Evolutionary conservation across 768 basidiomycete genomes (phyloP).

Genomic region (Leccinum boreale): DNA sequence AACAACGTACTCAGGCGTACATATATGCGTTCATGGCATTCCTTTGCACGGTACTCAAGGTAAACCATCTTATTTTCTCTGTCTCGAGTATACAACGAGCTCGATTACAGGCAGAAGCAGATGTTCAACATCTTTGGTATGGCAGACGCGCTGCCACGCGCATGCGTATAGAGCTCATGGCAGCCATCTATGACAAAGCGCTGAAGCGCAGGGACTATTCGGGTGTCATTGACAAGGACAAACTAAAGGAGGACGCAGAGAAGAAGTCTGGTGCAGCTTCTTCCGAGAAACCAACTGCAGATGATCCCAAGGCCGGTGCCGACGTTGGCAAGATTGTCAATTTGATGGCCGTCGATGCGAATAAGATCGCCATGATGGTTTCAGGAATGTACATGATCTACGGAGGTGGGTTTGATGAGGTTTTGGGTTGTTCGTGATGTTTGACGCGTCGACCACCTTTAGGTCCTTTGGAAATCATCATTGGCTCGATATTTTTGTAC

Average conservation of each 20-base stretch:
- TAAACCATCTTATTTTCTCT: background rate
- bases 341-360: conserved; percentile 80
- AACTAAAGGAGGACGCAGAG: conserved; percentile 23
- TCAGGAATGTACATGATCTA: conserved; percentile 66
- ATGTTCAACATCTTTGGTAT: conserved; percentile 77
- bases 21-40: conserved; percentile 79
- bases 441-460: background rate
- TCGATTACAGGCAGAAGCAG: conserved; percentile 49
- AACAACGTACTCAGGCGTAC: conserved; percentile 60
- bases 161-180: conserved; percentile 78
- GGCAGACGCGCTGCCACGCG: conserved; percentile 73
- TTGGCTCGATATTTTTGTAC: conserved; percentile 74
- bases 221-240: conserved; percentile 60
- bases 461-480: conserved; percentile 76
- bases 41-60: conserved; percentile 41
- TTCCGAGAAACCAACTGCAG: conserved; percentile 28
- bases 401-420: conserved; percentile 40
- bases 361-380: conserved; percentile 51
- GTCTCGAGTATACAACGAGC: background rate
- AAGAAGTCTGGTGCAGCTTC: conserved; percentile 16
- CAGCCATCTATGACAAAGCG: conserved; percentile 85
- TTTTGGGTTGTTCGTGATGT: background rate
- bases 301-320: conserved; percentile 70
- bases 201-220: conserved; percentile 81
- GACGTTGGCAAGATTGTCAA: conserved; percentile 90